A percentile compares a stretch with the other conserved stretches of the same genome.
These are phyloP conservation scores for Dactylellina cionopaga DNA, from an alignment of 2,329 filamentous ascomycete genomes.

Conservation along the genomic window DNA sequence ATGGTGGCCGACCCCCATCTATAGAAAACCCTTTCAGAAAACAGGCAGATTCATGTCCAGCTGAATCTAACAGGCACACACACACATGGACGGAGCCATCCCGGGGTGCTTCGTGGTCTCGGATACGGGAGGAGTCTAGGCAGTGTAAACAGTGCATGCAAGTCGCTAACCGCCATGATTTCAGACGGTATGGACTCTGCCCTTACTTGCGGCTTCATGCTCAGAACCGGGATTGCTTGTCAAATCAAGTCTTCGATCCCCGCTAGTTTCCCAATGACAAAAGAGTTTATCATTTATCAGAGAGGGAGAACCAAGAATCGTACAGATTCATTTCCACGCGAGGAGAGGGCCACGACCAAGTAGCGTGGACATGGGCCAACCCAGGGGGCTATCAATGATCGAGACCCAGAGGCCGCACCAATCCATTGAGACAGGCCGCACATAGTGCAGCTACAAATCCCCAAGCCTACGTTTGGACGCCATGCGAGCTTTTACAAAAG, in stretches of 20 bases:
- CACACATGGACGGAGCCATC: slow-evolving; percentile 4
- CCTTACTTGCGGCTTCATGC: slow-evolving; percentile 31
- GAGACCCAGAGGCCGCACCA: slow-evolving; percentile 12
- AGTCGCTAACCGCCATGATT: slow-evolving; percentile 21
- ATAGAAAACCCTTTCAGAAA: too few species aligned
- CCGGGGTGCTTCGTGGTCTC: slow-evolving; percentile 4
- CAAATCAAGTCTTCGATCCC: background rate
- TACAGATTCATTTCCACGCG: slow-evolving; percentile 27
- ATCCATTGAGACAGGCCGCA: background rate
- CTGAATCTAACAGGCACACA: slow-evolving; percentile 6
- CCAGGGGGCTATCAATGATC: slow-evolving; percentile 4
- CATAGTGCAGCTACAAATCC: slow-evolving; percentile 5
- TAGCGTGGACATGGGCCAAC: background rate
- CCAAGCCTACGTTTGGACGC: slow-evolving; percentile 9
- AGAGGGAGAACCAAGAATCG: slow-evolving; percentile 14
- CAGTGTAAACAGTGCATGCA: background rate
- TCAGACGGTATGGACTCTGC: slow-evolving; percentile 13
- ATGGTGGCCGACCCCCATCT: background rate
- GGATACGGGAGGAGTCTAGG: slow-evolving; percentile 15
- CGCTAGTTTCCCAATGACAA: background rate
- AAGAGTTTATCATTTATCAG: background rate
- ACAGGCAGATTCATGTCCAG: slow-evolving; percentile 4
- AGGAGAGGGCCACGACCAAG: background rate
- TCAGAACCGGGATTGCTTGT: background rate
- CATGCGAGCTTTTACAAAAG: slow-evolving; percentile 6